A percentile compares a stretch with the other conserved stretches of the same genome.
phyloP scores from a whole-genome alignment of 202 grass and related monocot genomes.

The Zoysia matrella region DNA sequence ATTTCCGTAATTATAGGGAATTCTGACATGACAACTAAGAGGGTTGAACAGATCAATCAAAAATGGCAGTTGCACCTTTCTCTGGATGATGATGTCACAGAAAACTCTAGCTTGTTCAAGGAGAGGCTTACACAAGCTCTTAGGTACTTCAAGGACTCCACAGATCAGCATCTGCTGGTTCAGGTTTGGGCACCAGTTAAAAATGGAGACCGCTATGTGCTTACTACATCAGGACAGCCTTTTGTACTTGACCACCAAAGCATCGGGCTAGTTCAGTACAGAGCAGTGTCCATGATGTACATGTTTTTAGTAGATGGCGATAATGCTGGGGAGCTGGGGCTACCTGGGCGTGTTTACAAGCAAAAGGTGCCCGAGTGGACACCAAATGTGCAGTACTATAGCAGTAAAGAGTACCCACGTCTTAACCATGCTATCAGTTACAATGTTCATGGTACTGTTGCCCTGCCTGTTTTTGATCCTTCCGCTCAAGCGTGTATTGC shows the following conservation, averaged over 20 bases:
- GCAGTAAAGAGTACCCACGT: conserved; percentile 70
- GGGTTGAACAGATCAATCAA: conserved; percentile 29
- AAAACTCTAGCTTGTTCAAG: conserved; percentile 65
- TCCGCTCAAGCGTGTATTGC: conserved; percentile 70
- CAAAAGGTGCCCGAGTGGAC: conserved; percentile 95
- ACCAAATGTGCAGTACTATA: conserved; percentile 91
- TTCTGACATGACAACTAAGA: conserved; percentile 53
- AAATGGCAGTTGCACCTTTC: not conserved
- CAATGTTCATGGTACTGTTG: conserved; percentile 84
- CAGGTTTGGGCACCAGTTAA: conserved; percentile 96
- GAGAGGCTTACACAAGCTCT: conserved; percentile 80
- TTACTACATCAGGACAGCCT: conserved; percentile 85
- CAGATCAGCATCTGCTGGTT: conserved; percentile 73
- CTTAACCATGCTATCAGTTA: conserved; percentile 82
- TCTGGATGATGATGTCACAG: conserved; percentile 41
- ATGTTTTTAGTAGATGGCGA: conserved; percentile 77
- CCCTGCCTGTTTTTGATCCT: conserved; percentile 90
- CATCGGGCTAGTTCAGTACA: conserved; percentile 77
- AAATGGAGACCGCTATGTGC: conserved; percentile 69
- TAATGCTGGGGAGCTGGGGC: conserved; percentile 61
- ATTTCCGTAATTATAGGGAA: conserved; percentile 51
- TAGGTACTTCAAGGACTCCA: conserved; percentile 84
- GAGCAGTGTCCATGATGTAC: conserved; percentile 79
- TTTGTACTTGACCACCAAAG: conserved; percentile 84
- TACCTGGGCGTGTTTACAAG: conserved; percentile 84